Percentiles rank a stretch among this genome's conserved stretches.
phyloP scores from a whole-genome alignment of 192 early-diverging fungal genomes.

The Entomortierella chlamydospora region DNA sequence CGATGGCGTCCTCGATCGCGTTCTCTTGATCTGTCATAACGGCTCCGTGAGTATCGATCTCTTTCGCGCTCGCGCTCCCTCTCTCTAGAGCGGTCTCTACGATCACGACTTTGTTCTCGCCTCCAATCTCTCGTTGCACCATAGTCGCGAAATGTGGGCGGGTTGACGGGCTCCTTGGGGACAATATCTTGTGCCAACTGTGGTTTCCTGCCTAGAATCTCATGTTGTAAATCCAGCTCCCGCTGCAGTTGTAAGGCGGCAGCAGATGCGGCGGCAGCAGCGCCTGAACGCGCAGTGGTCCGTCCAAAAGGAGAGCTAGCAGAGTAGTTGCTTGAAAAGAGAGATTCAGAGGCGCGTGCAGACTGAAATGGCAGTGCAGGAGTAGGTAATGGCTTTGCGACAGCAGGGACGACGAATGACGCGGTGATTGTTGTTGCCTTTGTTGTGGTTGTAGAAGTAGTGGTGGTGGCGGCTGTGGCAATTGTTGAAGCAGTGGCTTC shows the following conservation, averaged over 20 bases:
- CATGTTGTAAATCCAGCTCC: conserved; percentile 45
- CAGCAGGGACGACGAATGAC: conserved; percentile 46
- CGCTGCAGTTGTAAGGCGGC: conserved; percentile 39
- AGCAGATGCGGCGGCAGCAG: conserved; percentile 45
- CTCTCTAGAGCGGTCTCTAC: conserved; percentile 41
- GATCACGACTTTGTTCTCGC: conserved; percentile 50
- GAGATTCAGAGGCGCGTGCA: conserved; percentile 48
- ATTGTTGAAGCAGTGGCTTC: neutral
- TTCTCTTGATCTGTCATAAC: conserved; percentile 45
- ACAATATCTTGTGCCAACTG: conserved; percentile 50
- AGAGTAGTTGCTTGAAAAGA: conserved; percentile 31
- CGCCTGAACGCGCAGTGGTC: conserved; percentile 28
- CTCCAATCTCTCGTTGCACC: conserved; percentile 52
- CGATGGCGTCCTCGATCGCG: conserved; percentile 32
- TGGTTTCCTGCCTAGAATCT: conserved; percentile 48
- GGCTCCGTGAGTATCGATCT: conserved; percentile 27
- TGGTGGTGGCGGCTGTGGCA: neutral
- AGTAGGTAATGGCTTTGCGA: conserved; percentile 46
- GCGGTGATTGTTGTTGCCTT: conserved; percentile 26
- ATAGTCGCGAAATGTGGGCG: conserved; percentile 49
- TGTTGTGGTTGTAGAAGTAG: neutral
- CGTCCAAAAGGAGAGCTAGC: conserved; percentile 21
- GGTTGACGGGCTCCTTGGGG: conserved; percentile 39
- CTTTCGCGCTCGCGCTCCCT: conserved; percentile 45
- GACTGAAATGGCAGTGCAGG: conserved; percentile 50